Conservation (phyloP, 371 early-diverging fungal species). For the Lichtheimia hyalospora region DNA sequence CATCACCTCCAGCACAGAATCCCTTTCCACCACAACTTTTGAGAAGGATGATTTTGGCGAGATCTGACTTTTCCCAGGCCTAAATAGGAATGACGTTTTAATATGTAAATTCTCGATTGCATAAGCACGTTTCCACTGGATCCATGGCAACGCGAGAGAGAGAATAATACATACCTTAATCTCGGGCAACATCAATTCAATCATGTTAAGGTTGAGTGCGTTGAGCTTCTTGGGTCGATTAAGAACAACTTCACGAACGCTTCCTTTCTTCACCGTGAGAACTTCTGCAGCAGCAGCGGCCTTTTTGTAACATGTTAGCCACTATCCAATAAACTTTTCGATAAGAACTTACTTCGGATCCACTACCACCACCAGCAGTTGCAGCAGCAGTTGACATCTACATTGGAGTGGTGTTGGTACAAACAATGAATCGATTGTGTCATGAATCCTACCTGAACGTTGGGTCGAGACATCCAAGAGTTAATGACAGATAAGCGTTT, state of each 20-base stretch:
- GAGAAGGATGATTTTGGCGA: slow-evolving; percentile 85
- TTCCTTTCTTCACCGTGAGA: slow-evolving; percentile 41
- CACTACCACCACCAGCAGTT: slow-evolving; percentile 26
- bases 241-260: slow-evolving; percentile 61
- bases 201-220: slow-evolving; percentile 88
- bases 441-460: slow-evolving; percentile 1
- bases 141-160: not conserved
- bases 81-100: slow-evolving; percentile 21
- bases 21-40: slow-evolving; percentile 77
- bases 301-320: not conserved
- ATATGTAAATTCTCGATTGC: too few relatives aligned
- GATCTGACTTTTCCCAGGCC: slow-evolving; percentile 90
- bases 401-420: slow-evolving; percentile 3
- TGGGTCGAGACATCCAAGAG: slow-evolving; percentile 13
- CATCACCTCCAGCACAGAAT: slow-evolving; percentile 98
- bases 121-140: too few relatives aligned
- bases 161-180: slow-evolving; percentile 56
- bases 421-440: not conserved
- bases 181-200: slow-evolving; percentile 78
- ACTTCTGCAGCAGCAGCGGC: slow-evolving; percentile 41
- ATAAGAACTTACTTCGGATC: not conserved
- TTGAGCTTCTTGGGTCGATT: slow-evolving; percentile 90
- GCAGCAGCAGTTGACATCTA: slow-evolving; percentile 33
- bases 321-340: too few relatives aligned
- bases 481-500: not conserved